Evolutionary conservation across 257 asterid species (phyloP), one percentile per base, ranked within the genome.

Genomic region (Nicotiana tomentosiformis): DNA sequence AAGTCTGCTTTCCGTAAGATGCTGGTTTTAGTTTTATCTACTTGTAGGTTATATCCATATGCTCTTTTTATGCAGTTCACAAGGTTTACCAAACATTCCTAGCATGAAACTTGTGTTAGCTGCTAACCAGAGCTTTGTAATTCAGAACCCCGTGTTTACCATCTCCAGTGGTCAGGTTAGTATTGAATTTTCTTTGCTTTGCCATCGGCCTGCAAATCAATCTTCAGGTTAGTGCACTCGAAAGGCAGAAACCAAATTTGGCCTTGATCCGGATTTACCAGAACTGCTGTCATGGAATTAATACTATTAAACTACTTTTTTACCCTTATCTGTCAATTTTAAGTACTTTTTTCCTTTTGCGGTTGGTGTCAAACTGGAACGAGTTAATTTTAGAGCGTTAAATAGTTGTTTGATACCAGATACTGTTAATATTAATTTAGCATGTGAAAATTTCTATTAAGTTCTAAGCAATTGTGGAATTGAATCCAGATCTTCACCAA

Each of bases 111-210:
- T 94, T 64, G 80, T 93, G 66, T 85, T 94, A 82, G 70, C 94
- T 51, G 70, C 62, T 84, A 94, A 94, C 85, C 94, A 94, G 85
- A 94, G 92, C 86, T 91, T 94, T 86, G 84, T 78, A 82, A 83
- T 94, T 77, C 89, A 87, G 89, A 84, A 90, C 82, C 92, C 95
- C 49, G 82, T 88, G 85, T 87, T 94, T 84, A 89, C 83, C 26
- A 69, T 88, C 76, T 69, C 78, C 39, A 91, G 84, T 82, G 86
- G 85, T 78, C 87, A 91, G 97, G 98, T 91, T 76, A 57, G 69
- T 86, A 37, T 65, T 82, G 77, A 14, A 30, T 77, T 68, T 20
- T 58, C 53, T 81, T 46, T 49, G 78, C 83, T 65, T 74, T 74
- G 68, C 33, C 35, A n/a, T 60, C 43, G 3, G 37, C 83, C 57